Conservation (phyloP, 805 yeast species). For the Starmera caribaea region DNA sequence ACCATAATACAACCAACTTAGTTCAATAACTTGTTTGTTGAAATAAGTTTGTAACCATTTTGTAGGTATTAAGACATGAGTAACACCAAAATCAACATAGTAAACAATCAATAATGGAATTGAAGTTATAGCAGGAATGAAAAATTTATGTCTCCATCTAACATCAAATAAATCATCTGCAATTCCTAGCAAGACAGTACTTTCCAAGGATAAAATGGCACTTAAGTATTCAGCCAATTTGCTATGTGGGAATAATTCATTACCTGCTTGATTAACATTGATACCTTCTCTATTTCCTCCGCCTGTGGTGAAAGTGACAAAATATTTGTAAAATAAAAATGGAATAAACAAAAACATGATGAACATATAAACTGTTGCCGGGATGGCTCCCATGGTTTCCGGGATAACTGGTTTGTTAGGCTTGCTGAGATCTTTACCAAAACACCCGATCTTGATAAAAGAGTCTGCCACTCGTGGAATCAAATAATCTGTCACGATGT, state of each 20-base stretch:
- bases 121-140: constrained; percentile 89
- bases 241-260: constrained; percentile 57
- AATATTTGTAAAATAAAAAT: constrained; percentile 68
- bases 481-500: constrained; percentile 43
- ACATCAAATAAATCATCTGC: constrained; percentile 94
- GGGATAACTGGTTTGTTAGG: constrained; percentile 67
- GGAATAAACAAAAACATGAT: constrained; percentile 83
- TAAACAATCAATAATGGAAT: constrained; percentile 87
- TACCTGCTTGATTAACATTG: constrained; percentile 5
- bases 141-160: constrained; percentile 96
- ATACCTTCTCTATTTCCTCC: constrained; percentile 46
- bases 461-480: constrained; percentile 62
- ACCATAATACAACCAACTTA: constrained; percentile 70
- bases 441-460: constrained; percentile 72
- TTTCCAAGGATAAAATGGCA: constrained; percentile 73
- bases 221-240: constrained; percentile 80
- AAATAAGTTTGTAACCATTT: constrained; percentile 40
- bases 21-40: constrained; percentile 41
- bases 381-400: constrained; percentile 87
- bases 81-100: constrained; percentile 88
- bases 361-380: constrained; percentile 73
- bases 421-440: constrained; percentile 79
- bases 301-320: constrained; percentile 49
- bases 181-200: constrained; percentile 77
- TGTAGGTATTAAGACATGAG: constrained; percentile 72